Base-by-base conservation (phyloP, 306 rosid genomes). In the Gillenia trifoliata region DNA sequence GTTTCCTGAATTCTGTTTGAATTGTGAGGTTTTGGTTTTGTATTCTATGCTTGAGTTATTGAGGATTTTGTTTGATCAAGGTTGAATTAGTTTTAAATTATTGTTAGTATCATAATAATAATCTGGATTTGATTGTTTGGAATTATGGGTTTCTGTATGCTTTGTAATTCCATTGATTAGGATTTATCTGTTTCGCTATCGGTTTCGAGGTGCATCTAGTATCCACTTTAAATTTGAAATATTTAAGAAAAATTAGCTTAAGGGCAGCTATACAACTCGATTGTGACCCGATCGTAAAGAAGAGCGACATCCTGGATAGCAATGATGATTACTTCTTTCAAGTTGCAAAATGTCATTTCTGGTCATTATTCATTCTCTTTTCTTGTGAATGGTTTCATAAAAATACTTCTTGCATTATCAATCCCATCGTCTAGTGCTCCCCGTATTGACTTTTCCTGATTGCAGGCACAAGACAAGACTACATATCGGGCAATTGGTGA, bases 401-500 rank as follows among this genome's bases (percentile, higher is more conserved):
- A 56, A 8, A 69, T 28, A 47, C 52, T 6, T 16, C 26, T 15
- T 73, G 40, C 31, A 33, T 63, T 52, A 40, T 23, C 15, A 11
- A 8, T 70, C 66, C 31, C 36, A 74, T 50, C 25, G 30, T 52
- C 62, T 15, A 47, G 22, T 20, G 9, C 68, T 65, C 4, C 30
- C 71, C 71, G 59, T n/a, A 28, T 66, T 81, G 68, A 36, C 40
- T 67, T 77, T 38, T 79, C 66, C 67, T 4, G 20, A 79, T 40
- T 78, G 68, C 86, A 93, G 98, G 89, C 98, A 87, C 77, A 93
- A 93, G 89, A 91, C 96, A 23, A 87, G 98, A 81, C 82, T 85
- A 33, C 97, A 91, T 68, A 91, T 93, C 83, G 98, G 98, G 82
- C 91, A 91, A 61, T 79, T 93, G 89, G 98, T 93, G 83, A 93